Base-by-base conservation (phyloP, 2,329 filamentous ascomycete species). In the Clonostachys byssicola region DNA sequence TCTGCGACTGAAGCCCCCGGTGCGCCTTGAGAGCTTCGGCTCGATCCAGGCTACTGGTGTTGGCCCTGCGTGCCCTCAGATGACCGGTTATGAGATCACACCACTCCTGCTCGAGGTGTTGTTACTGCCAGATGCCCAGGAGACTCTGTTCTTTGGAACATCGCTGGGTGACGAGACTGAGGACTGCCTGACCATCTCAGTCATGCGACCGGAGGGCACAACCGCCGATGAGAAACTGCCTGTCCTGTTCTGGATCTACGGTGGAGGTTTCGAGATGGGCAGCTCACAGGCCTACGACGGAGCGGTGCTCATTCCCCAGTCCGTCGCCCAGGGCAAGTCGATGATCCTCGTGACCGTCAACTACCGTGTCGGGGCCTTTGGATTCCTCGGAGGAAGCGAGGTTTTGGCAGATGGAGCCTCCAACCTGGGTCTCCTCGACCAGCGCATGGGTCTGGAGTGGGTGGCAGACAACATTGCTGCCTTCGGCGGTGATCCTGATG, bases 1-100 rank as follows among this genome's bases (percentile, higher is more conserved):
- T 4, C 70, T 89, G 20, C 82, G 89, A 14, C 75, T 94, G 34
- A 84, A 78, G 58, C 84, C 86, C 7, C 89, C 89, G 1, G 75
- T 82, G 57, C 61, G 52, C 33, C 66, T 88, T 14, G 80, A 73
- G 7, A 56, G 73, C 1, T 63, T 88, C 1, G 86, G 85, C 2
- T 83, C 72, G 1, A 71, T 86, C 36, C 73, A 81, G 38, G 85
- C 83, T 1, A 83, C 78, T 0, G 75, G 74, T 0, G 55, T 63
- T 16, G 75, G 84, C 1, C 75, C 73, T 9, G 75, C 85, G 9
- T 94, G 88, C 55, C 88, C 89, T 2, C 88, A 92, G 58, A 85
- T 91, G 68, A 30, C 23, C 10, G 23, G 23, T 9, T 30, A 30
- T 30, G 23, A 30, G 8, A 73, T 78, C 52, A 73, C 23, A 10